Evolutionary conservation across 768 basidiomycete genomes (phyloP).

Genomic region (Rhodotorula diobovata): DNA sequence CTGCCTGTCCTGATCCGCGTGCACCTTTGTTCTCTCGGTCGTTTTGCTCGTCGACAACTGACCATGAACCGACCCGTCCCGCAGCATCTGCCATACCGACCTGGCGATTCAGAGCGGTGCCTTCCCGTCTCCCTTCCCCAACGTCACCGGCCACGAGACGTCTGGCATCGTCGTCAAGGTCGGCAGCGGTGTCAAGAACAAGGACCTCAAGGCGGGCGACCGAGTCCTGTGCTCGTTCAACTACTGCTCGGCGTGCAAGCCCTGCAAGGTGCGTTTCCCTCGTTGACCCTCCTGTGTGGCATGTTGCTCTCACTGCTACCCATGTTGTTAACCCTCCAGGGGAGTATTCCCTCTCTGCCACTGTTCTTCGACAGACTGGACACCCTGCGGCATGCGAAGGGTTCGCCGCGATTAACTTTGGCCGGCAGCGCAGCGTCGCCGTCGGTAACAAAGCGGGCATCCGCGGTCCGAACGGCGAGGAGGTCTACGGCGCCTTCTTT

Average conservation of each 20-base stretch:
- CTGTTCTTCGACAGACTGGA: neutral
- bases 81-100: slow-evolving; percentile 37
- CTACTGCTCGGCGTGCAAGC: slow-evolving; percentile 26
- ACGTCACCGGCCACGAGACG: slow-evolving; percentile 30
- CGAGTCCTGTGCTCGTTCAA: slow-evolving; percentile 33
- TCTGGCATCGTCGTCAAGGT: slow-evolving; percentile 13
- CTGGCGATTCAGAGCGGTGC: slow-evolving; percentile 4
- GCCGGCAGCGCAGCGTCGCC: neutral
- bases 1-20: neutral
- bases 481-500: slow-evolving; percentile 37
- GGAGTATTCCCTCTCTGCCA: too few species aligned
- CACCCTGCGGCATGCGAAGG: slow-evolving; percentile 7
- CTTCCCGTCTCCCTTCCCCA: slow-evolving; percentile 24
- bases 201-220: slow-evolving; percentile 10
- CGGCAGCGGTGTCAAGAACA: slow-evolving; percentile 9
- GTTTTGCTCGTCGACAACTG: too few species aligned
- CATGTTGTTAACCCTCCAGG: too few species aligned
- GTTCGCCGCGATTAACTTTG: slow-evolving; percentile 34
- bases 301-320: too few species aligned
- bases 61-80: neutral
- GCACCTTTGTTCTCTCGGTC: too few species aligned
- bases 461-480: neutral
- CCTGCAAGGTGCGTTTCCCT: slow-evolving; percentile 15
- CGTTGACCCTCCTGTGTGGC: too few species aligned
- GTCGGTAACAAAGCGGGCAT: neutral